A percentile compares a stretch with the other conserved stretches of the same genome.
phyloP scores from a whole-genome alignment of 2,329 filamentous ascomycete species.

The Clonostachys solani region DNA sequence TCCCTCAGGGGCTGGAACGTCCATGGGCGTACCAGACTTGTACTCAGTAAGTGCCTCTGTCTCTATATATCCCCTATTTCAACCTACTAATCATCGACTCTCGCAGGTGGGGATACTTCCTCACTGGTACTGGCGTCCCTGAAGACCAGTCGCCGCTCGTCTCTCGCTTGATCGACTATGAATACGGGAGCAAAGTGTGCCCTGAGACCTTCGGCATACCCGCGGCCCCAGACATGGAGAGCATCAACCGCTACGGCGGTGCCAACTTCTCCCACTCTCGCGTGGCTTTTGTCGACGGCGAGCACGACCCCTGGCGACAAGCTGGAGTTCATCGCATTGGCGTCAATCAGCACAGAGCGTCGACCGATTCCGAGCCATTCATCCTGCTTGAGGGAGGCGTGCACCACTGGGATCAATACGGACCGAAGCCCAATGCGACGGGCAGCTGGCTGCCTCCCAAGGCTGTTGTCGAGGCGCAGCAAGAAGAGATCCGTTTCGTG shows the following conservation, averaged over 20 bases:
- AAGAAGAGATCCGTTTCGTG: slow-evolving; percentile 3
- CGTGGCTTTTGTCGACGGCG: slow-evolving; percentile 71
- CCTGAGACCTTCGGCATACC: slow-evolving; percentile 66
- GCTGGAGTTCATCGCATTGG: slow-evolving; percentile 68
- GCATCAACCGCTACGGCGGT: slow-evolving; percentile 74
- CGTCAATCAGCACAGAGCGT: slow-evolving; percentile 18
- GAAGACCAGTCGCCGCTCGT: slow-evolving; percentile 60
- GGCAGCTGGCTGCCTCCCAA: slow-evolving; percentile 36
- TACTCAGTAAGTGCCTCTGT: slow-evolving; percentile 1
- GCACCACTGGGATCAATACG: slow-evolving; percentile 6
- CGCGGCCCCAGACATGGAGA: slow-evolving; percentile 53
- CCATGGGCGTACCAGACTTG: slow-evolving; percentile 6
- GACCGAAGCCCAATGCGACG: slow-evolving; percentile 52
- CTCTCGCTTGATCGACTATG: slow-evolving; percentile 63
- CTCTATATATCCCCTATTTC: neutral
- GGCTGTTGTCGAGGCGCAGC: neutral
- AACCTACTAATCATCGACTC: neutral
- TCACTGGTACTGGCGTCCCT: slow-evolving; percentile 68
- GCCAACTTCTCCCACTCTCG: slow-evolving; percentile 70
- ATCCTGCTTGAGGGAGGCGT: slow-evolving; percentile 13
- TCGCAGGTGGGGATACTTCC: slow-evolving; percentile 65
- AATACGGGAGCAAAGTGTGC: slow-evolving; percentile 61
- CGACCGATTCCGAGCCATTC: slow-evolving; percentile 3
- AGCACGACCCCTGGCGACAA: slow-evolving; percentile 75
- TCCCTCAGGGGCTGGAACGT: slow-evolving; percentile 4